Evolutionary conservation across 2,329 filamentous ascomycete genomes (phyloP), one percentile per base, ranked within the genome.

Genomic region (Gremmenia infestans): DNA sequence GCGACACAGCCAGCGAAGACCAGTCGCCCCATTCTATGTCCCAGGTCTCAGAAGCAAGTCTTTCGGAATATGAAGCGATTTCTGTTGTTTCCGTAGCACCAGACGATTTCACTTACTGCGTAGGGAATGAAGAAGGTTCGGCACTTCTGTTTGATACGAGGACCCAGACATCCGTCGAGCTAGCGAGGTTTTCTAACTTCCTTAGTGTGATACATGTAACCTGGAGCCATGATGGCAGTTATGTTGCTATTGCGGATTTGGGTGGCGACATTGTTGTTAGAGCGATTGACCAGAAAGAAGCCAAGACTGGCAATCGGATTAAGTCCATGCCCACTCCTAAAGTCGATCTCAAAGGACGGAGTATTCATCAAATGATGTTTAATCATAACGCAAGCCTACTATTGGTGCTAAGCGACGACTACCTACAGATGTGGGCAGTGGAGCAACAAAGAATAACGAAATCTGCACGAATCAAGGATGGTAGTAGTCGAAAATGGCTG

Each of bases 71-170:
- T 17, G 49, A 45, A n/a, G 40, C 22, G n/a, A 37, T 58, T 49
- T 52, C 56, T 12, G 43, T 53, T 53, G 23, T 58, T 53, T 49
- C 53, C 11, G 23, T 49, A 40, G 14, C 42, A 14, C 48, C 28
- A 45, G 15, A 48, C 6, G 22, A 42, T 8, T 32, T 9, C 28
- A 35, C 35, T 28, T 54, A 54, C 22, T 54, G 47, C 15, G 43
- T 36, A 25, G 54, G 54, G 25, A 56, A 56, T 25, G 46, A 56
- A 32, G 50, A 49, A 43, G 54, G 54, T n/a, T 35, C 28, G 17
- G 15, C 54, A 8, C 28, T 35, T 15, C 23, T 54, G 11, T 42
- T 28, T 15, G 36, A 54, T 17, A n/a, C 28, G 11, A 28, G 35
- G 11, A 54, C 48, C 15, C 23, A 35, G 9, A 37, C 39, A 6